Evolutionary conservation across 2,329 filamentous ascomycete genomes (phyloP), one percentile per base, ranked within the genome.

Genomic region (Aspergillus thermomutatus): DNA sequence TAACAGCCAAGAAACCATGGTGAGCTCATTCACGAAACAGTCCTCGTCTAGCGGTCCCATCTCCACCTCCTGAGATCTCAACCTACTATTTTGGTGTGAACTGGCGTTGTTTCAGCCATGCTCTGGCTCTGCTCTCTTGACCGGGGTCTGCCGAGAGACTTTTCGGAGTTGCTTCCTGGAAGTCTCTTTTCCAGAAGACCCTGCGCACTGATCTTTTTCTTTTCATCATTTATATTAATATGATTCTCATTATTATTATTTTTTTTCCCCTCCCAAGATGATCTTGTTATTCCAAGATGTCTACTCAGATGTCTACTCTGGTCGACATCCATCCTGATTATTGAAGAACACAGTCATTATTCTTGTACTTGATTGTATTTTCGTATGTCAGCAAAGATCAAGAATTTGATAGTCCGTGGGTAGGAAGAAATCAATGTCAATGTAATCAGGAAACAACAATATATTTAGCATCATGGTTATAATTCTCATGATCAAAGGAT

Each of bases 21-120:
- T 17, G 61, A 68, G 66, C 64, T 66, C 63, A 65, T 66, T 69
- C 66, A 64, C 66, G 61, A 68, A 56, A 28, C 9, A 23, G 11
- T 45, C 41, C 41, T 21, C 3, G 41, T 7, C n/a, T 45, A 21
- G 3, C 21, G 21, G n/a, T 4, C 8, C 41, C 1, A 59, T 54
- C 53, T 47, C 54, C 52, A 40, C 53, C 54, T 43, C 52, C 47
- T 50, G 58, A 52, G 59, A 63, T 63, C 59, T 59, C 31, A 37
- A 11, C 31, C 31, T 37, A 17, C 54, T 58, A 62, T 55, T 57
- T 62, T 54, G 54, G 54, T 55, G 56, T 43, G 53, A 50, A 50
- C 58, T 55, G 58, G 56, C 58, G 53, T 61, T 48, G 60, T 64
- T 60, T 58, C 62, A 61, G 57, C 57, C 58, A 57, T 59, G 60